Evolutionary conservation across 306 rosid genomes (phyloP), one percentile per base, ranked within the genome.

Genomic region (Medicago truncatula): DNA sequence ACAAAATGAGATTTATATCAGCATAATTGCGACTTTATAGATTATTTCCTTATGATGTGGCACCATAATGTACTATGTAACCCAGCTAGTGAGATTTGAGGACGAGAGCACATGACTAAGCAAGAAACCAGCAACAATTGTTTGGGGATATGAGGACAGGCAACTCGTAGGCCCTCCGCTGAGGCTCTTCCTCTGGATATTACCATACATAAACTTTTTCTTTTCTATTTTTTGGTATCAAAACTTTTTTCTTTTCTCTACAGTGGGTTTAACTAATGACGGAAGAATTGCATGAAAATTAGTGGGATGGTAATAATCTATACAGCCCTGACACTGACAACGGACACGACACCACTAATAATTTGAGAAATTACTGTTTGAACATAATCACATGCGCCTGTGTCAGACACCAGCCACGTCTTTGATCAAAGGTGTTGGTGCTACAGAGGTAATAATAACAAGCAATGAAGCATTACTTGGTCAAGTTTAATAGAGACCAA

Each of bases 31-130:
- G n/a, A 36, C 46, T 47, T 47, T 1, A 49, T 60, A 20, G 44
- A 78, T 36, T n/a, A 20, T 47, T 47, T 62, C n/a, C 57, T 38
- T 52, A 71, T 34, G 66, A 70, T 60, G 65, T 38, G 44, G 58
- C 61, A 20, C 38, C n/a, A 16, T 28, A 38, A 60, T 78, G 65
- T 36, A 41, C 4, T 15, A 40, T 13, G 52, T 54, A 38, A 60
- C 71, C 43, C 44, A 49, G 25, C 31, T 49, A 21, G 63, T n/a
- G 15, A 49, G 23, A 71, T 23, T 78, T 49, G 49, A 38, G 58
- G 38, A 18, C 18, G 16, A 18, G 16, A 18, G 39, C 9, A 65
- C 40, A 61, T 62, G 40, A 62, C 20, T 62, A 62, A 49, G 50
- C 36, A 78, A 40, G 17, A 78, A 78, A 18, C 21, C 40, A 46